Evolutionary conservation across 2,329 filamentous ascomycete genomes (phyloP).

Genomic region (Beauveria medogensis): DNA sequence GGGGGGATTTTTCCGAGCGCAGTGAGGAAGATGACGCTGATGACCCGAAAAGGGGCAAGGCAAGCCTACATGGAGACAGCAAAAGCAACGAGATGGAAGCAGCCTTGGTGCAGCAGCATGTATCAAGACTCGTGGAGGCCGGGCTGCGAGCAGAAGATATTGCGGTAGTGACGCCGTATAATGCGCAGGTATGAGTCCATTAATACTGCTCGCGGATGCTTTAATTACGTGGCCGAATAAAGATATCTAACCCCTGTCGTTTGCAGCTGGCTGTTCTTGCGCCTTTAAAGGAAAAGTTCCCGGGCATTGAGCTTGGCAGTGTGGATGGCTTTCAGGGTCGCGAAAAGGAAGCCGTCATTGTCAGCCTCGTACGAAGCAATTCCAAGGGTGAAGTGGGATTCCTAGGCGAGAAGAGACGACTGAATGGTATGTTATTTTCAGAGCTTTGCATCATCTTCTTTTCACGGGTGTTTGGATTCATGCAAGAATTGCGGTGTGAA

Average conservation of each 20-base stretch:
- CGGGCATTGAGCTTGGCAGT: conserved; percentile 86
- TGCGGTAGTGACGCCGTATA: conserved; percentile 92
- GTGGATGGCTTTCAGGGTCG: conserved; percentile 96
- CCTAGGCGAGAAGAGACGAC: conserved; percentile 77
- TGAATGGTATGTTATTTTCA: conserved; percentile 64
- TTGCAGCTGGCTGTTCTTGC: conserved; percentile 66
- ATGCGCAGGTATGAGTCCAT: conserved; percentile 61
- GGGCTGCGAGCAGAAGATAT: conserved; percentile 79
- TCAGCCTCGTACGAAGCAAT: conserved; percentile 93
- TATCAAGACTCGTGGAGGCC: conserved; percentile 64
- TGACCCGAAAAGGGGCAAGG: conserved; percentile 34
- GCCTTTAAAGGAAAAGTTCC: conserved; percentile 70
- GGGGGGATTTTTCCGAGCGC: conserved; percentile 81
- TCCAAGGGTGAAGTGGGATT: conserved; percentile 82
- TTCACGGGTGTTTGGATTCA: neutral
- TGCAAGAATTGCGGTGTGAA: neutral
- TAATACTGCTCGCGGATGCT: neutral
- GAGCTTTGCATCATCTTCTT: neutral
- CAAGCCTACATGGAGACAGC: conserved; percentile 48
- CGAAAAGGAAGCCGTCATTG: conserved; percentile 91
- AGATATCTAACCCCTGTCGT: neutral
- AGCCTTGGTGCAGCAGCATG: conserved; percentile 68
- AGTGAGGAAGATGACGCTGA: conserved; percentile 62
- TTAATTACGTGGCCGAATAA: conserved; percentile 12
- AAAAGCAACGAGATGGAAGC: conserved; percentile 93